These are phyloP conservation scores for Asterionellopsis glacialis DNA, from an alignment of 108 stramenopile species.

Conservation along the genomic window DNA sequence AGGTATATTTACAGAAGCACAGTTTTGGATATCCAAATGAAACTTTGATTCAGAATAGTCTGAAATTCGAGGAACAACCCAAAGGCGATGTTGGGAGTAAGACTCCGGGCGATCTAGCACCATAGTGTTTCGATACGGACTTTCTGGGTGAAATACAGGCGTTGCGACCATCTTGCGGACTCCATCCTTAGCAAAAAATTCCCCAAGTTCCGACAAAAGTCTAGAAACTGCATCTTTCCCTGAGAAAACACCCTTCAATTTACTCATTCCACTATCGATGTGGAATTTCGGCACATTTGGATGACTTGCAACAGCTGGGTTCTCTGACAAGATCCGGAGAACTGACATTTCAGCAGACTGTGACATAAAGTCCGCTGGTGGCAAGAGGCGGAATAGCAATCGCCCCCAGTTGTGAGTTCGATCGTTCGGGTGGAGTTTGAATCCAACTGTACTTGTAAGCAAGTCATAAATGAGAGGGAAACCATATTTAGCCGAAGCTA, in stretches of 20 bases:
- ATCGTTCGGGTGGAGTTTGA: constrained; percentile 93
- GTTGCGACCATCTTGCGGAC: constrained; percentile 56
- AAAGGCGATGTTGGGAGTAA: constrained; percentile 75
- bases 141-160: constrained; percentile 32
- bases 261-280: constrained; percentile 88
- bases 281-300: constrained; percentile 95
- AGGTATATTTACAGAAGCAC: constrained; percentile 86
- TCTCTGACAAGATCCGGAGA: constrained; percentile 88
- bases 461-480: constrained; percentile 96
- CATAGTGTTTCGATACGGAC: constrained; percentile 48
- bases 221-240: constrained; percentile 91
- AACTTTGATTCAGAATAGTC: constrained; percentile 77
- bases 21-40: constrained; percentile 81
- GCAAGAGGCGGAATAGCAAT: constrained; percentile 84
- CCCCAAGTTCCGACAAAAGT: constrained; percentile 67
- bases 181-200: constrained; percentile 64
- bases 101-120: constrained; percentile 67
- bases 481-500: constrained; percentile 87
- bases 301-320: constrained; percentile 78
- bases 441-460: constrained; percentile 85
- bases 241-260: constrained; percentile 91
- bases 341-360: constrained; percentile 90
- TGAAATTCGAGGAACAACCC: constrained; percentile 81
- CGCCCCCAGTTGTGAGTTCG: constrained; percentile 92
- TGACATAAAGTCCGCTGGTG: constrained; percentile 80